Conservation (phyloP, 306 rosid genomes). For the Canavalia ensiformis region DNA sequence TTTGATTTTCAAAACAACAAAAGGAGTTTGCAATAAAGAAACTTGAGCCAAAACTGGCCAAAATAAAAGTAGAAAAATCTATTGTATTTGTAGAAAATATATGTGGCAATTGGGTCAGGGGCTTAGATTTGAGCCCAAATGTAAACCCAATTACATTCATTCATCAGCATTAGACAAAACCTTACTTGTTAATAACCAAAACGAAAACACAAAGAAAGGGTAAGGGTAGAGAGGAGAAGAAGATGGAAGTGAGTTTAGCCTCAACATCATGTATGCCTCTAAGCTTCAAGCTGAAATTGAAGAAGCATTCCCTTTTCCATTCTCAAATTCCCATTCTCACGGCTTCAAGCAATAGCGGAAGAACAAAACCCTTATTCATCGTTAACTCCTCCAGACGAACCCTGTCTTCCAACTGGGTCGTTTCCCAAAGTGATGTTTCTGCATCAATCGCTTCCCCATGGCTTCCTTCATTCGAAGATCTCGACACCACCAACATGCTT, state of each 20-base stretch:
- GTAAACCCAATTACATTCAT: neutral
- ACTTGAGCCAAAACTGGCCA: too few relatives aligned
- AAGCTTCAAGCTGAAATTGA: conserved; percentile 44
- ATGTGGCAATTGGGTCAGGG: neutral
- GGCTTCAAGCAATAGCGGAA: conserved; percentile 35
- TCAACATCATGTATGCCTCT: conserved; percentile 60
- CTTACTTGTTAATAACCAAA: too few relatives aligned
- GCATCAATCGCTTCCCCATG: conserved; percentile 60
- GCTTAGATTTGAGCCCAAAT: neutral
- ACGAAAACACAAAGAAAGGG: neutral
- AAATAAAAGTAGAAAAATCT: too few relatives aligned
- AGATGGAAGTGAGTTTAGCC: conserved; percentile 65
- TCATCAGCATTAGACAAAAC: neutral
- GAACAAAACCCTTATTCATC: conserved; percentile 45
- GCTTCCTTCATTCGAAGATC: conserved; percentile 83
- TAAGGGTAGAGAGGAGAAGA: neutral
- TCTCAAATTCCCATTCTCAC: conserved; percentile 55
- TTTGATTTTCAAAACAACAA: too few relatives aligned
- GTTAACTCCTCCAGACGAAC: conserved; percentile 63
- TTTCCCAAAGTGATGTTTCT: conserved; percentile 52
- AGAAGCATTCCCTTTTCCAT: conserved; percentile 50
- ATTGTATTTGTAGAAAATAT: too few relatives aligned
- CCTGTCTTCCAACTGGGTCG: conserved; percentile 76
- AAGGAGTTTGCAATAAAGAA: too few relatives aligned
- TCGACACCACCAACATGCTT: conserved; percentile 89